Conservation (phyloP, 148 eudicot species). For the Pharnaceum exiguum region DNA sequence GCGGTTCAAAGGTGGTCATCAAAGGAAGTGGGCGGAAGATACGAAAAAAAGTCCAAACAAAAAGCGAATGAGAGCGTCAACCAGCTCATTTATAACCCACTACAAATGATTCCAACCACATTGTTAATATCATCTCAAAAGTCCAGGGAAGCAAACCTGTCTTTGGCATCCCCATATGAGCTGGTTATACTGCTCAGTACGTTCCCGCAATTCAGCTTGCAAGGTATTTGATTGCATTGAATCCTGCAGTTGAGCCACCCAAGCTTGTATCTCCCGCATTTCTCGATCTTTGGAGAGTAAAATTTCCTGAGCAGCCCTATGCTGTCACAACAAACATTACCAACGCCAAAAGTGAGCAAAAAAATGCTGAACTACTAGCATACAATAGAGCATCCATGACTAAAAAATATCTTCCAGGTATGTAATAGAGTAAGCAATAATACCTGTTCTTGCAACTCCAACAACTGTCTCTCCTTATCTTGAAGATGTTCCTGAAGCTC, state of each 20-base stretch:
- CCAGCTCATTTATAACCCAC: too few relatives aligned
- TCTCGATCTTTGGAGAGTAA: constrained; percentile 77
- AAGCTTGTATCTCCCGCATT: constrained; percentile 78
- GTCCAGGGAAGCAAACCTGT: constrained; percentile 51
- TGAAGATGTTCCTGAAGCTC: constrained; percentile 92
- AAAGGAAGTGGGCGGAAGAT: too few relatives aligned
- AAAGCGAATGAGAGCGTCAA: too few relatives aligned
- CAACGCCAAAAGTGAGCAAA: not conserved
- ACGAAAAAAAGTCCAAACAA: too few relatives aligned
- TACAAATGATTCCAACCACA: not conserved
- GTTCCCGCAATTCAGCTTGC: constrained; percentile 83
- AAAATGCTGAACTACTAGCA: not conserved
- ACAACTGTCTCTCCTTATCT: constrained; percentile 75
- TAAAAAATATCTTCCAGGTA: too few relatives aligned
- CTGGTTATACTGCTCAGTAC: constrained; percentile 80
- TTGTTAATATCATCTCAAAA: not conserved
- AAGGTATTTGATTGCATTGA: constrained; percentile 63
- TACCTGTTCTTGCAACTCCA: constrained; percentile 98
- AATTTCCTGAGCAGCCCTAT: constrained; percentile 78
- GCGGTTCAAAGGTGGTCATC: too few relatives aligned
- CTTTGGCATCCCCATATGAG: constrained; percentile 79
- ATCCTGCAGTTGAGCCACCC: constrained; percentile 85
- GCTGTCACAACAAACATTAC: constrained; percentile 41
- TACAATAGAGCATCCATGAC: too few relatives aligned
- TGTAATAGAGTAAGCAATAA: too few relatives aligned